Percentiles rank a stretch among this genome's conserved stretches.
Conservation (phyloP, 1,139 yeast species). For the Hanseniaspora sp. region DNA sequence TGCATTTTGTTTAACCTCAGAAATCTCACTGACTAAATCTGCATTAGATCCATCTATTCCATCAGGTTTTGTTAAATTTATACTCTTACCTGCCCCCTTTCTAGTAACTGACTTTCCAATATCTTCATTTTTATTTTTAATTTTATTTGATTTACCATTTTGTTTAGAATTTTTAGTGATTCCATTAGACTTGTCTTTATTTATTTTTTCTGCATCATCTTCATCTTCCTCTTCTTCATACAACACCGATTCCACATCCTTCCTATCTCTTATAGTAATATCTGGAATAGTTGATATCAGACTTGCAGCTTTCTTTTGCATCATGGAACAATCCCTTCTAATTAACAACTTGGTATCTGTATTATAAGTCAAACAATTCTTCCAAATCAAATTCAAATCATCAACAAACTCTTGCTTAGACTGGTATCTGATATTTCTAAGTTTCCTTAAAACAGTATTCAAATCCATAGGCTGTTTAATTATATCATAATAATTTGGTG, state of each 20-base stretch:
- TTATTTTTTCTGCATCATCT: conserved; percentile 20
- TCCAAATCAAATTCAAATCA: conserved; percentile 90
- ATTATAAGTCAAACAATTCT: conserved; percentile 82
- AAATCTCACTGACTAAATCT: background rate
- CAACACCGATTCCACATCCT: conserved; percentile 78
- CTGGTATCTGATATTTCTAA: conserved; percentile 67
- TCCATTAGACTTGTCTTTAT: conserved; percentile 20
- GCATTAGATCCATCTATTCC: background rate
- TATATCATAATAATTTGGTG: conserved; percentile 85
- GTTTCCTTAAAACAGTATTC: conserved; percentile 82
- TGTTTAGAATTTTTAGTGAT: too few species aligned
- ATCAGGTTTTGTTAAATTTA: conserved; percentile 4
- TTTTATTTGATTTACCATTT: conserved; percentile 20
- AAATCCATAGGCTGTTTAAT: conserved; percentile 95
- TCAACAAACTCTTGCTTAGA: conserved; percentile 84
- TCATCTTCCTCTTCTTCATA: conserved; percentile 34
- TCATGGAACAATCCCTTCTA: conserved; percentile 85
- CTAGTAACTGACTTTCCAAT: conserved; percentile 3
- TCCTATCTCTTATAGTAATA: conserved; percentile 63
- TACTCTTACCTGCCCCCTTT: conserved; percentile 10
- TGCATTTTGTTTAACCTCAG: background rate
- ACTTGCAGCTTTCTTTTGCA: conserved; percentile 78
- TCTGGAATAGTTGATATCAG: conserved; percentile 82
- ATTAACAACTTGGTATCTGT: conserved; percentile 91
- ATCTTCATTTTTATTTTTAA: conserved; percentile 14